These are phyloP conservation scores for Fusarium staphyleae DNA, from an alignment of 2,329 filamentous ascomycete genomes.

Conservation along the genomic window DNA sequence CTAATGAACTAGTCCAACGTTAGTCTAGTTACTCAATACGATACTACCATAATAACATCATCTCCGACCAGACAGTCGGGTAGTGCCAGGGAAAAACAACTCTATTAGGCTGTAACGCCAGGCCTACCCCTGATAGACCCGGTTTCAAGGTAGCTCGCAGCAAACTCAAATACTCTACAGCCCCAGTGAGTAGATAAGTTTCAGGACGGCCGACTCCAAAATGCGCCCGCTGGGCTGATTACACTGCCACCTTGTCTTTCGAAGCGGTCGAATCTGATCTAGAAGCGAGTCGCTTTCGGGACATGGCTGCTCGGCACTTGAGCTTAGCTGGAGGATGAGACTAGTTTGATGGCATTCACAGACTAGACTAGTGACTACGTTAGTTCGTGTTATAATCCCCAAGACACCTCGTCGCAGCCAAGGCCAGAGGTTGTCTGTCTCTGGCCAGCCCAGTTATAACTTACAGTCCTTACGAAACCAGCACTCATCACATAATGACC, in stretches of 20 bases:
- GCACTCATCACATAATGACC: conserved; percentile 1
- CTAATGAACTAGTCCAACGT: no score
- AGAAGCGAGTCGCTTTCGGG: not conserved
- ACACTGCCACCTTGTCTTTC: not conserved
- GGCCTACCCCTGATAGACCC: conserved; percentile 4
- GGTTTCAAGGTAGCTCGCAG: not conserved
- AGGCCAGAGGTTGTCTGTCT: no score
- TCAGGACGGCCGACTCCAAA: not conserved
- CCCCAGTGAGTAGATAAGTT: conserved; percentile 7
- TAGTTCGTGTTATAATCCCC: no score
- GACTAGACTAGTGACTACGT: not conserved
- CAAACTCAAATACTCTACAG: not conserved
- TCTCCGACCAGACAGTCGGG: no score
- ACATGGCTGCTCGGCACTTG: not conserved
- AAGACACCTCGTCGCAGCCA: no score
- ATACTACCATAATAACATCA: no score
- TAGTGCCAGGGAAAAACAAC: not conserved
- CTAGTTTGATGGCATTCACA: not conserved
- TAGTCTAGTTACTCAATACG: no score
- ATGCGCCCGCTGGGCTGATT: conserved; percentile 17
- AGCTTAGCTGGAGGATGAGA: not conserved
- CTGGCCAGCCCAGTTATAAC: no score
- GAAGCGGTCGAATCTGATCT: not conserved
- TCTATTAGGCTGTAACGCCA: not conserved
- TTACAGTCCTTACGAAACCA: no score